Base-by-base conservation (phyloP, 2,329 filamentous ascomycete species). In the Pestalotiopsis sp. region DNA sequence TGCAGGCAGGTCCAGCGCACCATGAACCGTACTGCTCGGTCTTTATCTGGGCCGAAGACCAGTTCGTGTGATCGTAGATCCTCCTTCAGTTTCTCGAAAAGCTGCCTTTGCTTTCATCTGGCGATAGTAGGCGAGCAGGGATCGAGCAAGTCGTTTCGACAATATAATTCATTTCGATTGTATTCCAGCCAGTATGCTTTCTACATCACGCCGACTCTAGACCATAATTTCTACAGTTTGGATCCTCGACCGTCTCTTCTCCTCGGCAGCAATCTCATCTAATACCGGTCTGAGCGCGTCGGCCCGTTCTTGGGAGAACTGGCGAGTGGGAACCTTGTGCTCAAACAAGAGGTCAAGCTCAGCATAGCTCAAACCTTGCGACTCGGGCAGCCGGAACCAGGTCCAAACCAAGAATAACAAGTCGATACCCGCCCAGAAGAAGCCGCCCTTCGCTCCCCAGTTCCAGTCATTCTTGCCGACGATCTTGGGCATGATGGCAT, bases 291-390 rank as follows among this genome's bases (percentile, higher is more conserved):
- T 61, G 20, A 69, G 61, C 38, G 41, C 13, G n/a, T 57, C 66
- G 25, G 68, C 66, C 20, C 58, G 66, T 20, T 65, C 66, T 5
- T 52, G 60, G 6, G 41, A 49, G 36, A 68, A 69, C 27, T 69
- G 25, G 27, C 68, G 68, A 17, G 68, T 59, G 5, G n/a, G 12
- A 17, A 68, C 66, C 25, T 65, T 31, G 61, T 69, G 52, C 45
- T 69, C 66, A 36, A 68, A 69, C 2, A 69, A 60, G 52, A 69
- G 61, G 23, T 69, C 66, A 14, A 68, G 62, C 38, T 70, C 68
- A 20, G 62, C 36, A 13, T 70, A 70, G 2, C 66, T 36, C 5
- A 70, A 39, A 5, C 66, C 66, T 57, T 25, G 39, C 23, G 62
- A 68, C 39, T 70, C 62, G 31, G 68, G 68, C 7, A 68, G 56